phyloP scores from a whole-genome alignment of 192 early-diverging fungal species.

The Backusella australiensis region DNA sequence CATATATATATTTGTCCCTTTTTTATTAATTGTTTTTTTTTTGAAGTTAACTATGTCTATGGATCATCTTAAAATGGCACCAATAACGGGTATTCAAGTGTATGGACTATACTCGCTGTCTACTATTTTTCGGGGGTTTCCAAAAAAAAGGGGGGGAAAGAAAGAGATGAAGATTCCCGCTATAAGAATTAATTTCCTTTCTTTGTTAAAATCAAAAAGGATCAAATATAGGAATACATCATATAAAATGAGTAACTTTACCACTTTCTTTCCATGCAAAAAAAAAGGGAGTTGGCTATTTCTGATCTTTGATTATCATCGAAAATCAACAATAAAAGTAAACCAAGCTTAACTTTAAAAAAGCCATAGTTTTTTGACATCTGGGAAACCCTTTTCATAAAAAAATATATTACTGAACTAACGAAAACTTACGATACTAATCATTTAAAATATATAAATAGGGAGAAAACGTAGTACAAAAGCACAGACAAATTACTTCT shows the following conservation, averaged over 20 bases:
- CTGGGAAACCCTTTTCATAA: constrained; percentile 4
- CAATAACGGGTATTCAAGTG: neutral
- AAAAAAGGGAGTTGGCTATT: neutral
- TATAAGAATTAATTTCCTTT: constrained; percentile 5
- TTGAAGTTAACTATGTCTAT: neutral
- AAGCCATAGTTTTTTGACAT: neutral
- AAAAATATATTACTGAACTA: neutral
- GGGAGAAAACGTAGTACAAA: constrained; percentile 3
- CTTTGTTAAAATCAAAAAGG: neutral
- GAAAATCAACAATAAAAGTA: neutral
- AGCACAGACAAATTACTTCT: constrained; percentile 16
- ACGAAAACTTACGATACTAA: constrained; percentile 1
- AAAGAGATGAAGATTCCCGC: neutral
- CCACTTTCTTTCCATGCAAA: neutral
- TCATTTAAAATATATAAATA: neutral
- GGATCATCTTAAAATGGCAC: constrained; percentile 6
- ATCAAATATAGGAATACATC: neutral
- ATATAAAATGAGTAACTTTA: neutral
- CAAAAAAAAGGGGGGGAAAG: neutral
- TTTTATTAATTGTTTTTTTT: neutral
- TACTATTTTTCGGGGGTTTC: neutral
- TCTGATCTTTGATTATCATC: neutral
- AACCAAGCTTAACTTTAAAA: neutral
- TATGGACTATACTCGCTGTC: neutral
- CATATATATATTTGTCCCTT: neutral